Percentiles rank a stretch among this genome's conserved stretches.
These are phyloP conservation scores for Boletus mariae DNA, from an alignment of 1,284 basidiomycete species.

Conservation along the genomic window DNA sequence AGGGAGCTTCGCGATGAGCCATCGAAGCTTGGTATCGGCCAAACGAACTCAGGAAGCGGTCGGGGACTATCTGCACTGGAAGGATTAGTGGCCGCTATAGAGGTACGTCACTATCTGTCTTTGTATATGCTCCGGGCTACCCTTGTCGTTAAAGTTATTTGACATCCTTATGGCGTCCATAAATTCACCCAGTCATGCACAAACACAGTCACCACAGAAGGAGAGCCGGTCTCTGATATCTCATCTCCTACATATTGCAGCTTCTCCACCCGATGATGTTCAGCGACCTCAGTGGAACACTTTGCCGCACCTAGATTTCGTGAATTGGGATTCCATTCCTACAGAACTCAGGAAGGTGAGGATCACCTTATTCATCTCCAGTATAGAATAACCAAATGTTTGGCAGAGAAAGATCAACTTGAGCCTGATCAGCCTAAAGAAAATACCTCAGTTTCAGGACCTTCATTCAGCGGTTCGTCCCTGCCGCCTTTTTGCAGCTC, in stretches of 20 bases:
- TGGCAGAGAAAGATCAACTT: constrained; percentile 58
- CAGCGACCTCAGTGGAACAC: constrained; percentile 55
- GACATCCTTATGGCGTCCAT: constrained; percentile 29
- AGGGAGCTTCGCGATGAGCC: constrained; percentile 49
- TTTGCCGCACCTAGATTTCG: constrained; percentile 47
- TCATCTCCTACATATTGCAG: constrained; percentile 63
- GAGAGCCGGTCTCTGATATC: constrained; percentile 35
- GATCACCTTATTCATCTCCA: not conserved
- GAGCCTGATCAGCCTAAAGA: constrained; percentile 48
- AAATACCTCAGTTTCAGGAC: constrained; percentile 47
- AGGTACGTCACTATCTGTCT: constrained; percentile 42
- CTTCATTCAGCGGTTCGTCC: constrained; percentile 48
- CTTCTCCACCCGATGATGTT: constrained; percentile 51
- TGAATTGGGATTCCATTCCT: constrained; percentile 64
- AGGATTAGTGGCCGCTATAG: constrained; percentile 65
- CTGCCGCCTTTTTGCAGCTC: not conserved
- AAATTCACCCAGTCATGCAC: constrained; percentile 13
- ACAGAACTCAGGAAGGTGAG: constrained; percentile 56
- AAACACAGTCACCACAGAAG: constrained; percentile 28
- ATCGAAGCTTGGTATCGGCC: constrained; percentile 51
- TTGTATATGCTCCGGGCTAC: not conserved
- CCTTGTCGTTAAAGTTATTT: constrained; percentile 23
- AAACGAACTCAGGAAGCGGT: constrained; percentile 45
- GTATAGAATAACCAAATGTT: not conserved
- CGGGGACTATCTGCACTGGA: constrained; percentile 68